phyloP scores from a whole-genome alignment of 1,284 basidiomycete species.

The Puccinia horiana region DNA sequence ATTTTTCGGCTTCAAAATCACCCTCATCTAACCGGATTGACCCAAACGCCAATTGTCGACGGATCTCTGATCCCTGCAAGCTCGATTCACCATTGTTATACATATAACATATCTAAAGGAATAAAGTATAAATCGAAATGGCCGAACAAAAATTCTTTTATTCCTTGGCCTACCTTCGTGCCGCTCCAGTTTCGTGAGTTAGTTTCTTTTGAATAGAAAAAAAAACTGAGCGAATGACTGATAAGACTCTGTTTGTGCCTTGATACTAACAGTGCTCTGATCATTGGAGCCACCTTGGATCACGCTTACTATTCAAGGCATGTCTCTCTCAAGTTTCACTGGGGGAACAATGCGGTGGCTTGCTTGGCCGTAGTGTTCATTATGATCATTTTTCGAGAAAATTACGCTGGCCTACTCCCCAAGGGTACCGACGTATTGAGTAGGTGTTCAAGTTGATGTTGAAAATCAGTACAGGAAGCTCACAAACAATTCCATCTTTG shows the following conservation, averaged over 20 bases:
- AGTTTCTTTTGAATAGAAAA: not conserved
- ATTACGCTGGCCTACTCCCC: slow-evolving; percentile 10
- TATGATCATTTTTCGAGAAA: slow-evolving; percentile 12
- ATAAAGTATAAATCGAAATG: slow-evolving; percentile 2
- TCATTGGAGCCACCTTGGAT: slow-evolving; percentile 9
- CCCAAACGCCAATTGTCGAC: not conserved
- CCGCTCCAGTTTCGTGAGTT: slow-evolving; percentile 17
- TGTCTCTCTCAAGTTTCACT: slow-evolving; percentile 20
- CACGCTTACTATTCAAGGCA: not conserved
- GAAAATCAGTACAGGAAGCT: not conserved
- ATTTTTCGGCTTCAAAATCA: slow-evolving; percentile 15
- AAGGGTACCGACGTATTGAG: not conserved
- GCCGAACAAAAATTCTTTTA: slow-evolving; percentile 10
- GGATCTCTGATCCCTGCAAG: not conserved
- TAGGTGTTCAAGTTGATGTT: not conserved
- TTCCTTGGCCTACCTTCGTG: slow-evolving; percentile 10
- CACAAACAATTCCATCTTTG: not conserved
- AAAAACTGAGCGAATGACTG: not conserved
- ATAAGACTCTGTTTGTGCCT: not conserved
- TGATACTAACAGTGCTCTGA: not conserved
- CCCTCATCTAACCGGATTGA: not conserved
- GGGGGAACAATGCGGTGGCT: slow-evolving; percentile 16
- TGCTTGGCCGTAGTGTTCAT: slow-evolving; percentile 2
- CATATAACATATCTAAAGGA: not conserved
- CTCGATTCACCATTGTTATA: not conserved